These are phyloP conservation scores for Dactylonectria macrodidyma DNA, from an alignment of 2,329 filamentous ascomycete species.

Conservation along the genomic window DNA sequence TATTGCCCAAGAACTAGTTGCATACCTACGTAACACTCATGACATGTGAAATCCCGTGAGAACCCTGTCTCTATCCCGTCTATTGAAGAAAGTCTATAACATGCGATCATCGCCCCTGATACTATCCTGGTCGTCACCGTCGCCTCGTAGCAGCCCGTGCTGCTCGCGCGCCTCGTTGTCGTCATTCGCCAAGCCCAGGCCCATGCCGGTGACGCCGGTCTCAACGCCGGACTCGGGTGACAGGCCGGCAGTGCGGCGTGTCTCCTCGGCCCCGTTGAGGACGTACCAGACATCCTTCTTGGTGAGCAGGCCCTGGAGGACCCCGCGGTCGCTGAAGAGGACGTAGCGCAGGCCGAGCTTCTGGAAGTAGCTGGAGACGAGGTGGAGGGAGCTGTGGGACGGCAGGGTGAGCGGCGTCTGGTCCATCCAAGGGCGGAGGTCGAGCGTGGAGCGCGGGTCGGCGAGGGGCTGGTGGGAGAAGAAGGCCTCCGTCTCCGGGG, in stretches of 20 bases:
- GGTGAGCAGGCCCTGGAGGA: constrained; percentile 87
- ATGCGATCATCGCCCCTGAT: constrained; percentile 46
- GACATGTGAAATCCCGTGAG: constrained; percentile 9
- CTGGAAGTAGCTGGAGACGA: constrained; percentile 95
- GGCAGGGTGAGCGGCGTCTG: constrained; percentile 95
- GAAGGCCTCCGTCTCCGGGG: constrained; percentile 82
- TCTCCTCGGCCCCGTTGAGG: constrained; percentile 82
- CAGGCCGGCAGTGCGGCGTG: constrained; percentile 59
- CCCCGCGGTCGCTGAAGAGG: constrained; percentile 86
- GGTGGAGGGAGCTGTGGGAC: constrained; percentile 80
- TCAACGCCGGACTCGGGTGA: constrained; percentile 43
- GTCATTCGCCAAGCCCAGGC: constrained; percentile 45
- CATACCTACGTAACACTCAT: constrained; percentile 10
- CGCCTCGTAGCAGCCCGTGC: constrained; percentile 58
- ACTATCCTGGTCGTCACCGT: constrained; percentile 52
- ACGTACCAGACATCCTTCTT: constrained; percentile 99
- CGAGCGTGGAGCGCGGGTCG: constrained; percentile 83
- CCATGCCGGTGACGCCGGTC: constrained; percentile 52
- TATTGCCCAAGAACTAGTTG: constrained; percentile 1
- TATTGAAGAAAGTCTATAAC: constrained; percentile 39
- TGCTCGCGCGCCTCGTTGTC: constrained; percentile 59
- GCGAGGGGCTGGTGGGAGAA: constrained; percentile 88
- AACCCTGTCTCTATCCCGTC: constrained; percentile 22
- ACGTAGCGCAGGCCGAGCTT: constrained; percentile 93
- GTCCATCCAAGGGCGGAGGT: constrained; percentile 98